phyloP scores from a whole-genome alignment of 805 yeast genomes.

The Candida saitoana region DNA sequence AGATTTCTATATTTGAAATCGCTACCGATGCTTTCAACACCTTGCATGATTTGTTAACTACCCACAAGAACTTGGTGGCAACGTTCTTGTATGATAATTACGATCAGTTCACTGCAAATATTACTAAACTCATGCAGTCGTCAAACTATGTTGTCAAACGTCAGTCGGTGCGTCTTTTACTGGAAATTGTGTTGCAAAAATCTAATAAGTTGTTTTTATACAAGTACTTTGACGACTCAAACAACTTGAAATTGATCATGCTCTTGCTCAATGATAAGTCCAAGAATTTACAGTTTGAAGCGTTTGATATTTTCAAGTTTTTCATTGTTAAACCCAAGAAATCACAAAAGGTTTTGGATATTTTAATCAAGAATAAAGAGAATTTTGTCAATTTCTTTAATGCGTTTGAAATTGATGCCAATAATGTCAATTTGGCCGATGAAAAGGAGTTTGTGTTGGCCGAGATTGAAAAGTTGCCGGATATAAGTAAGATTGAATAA shows the following conservation, averaged over 20 bases:
- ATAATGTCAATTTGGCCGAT: constrained; percentile 62
- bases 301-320: constrained; percentile 89
- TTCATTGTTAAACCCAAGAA: constrained; percentile 96
- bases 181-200: constrained; percentile 66
- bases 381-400: constrained; percentile 68
- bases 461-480: constrained; percentile 70
- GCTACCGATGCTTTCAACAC: constrained; percentile 89
- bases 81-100: constrained; percentile 64
- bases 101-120: constrained; percentile 52
- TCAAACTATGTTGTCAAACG: constrained; percentile 89
- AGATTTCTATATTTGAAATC: constrained; percentile 75
- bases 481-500: too few relatives aligned
- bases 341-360: constrained; percentile 72
- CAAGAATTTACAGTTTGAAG: constrained; percentile 82
- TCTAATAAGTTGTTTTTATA: constrained; percentile 71
- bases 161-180: constrained; percentile 75
- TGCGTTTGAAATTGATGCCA: constrained; percentile 58
- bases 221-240: constrained; percentile 72
- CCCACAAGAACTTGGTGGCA: constrained; percentile 64
- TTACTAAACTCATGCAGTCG: constrained; percentile 69
- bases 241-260: constrained; percentile 84
- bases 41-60: constrained; percentile 61
- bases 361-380: constrained; percentile 76
- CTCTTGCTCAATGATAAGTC: constrained; percentile 80
- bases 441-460: constrained; percentile 79